Conservation (phyloP, 176 grass and related monocot species). For the Triticum monococcum region DNA sequence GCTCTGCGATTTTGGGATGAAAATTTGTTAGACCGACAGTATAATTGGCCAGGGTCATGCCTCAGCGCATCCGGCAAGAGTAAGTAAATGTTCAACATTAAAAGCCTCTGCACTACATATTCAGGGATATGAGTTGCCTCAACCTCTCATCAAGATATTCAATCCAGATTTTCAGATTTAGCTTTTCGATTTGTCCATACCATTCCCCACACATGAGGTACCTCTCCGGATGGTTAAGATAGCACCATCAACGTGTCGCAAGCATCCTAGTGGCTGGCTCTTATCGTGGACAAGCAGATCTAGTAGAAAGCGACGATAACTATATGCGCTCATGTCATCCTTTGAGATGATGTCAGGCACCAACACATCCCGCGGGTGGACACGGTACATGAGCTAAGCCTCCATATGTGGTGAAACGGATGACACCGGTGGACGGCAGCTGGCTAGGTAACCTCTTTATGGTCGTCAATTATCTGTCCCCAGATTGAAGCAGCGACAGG, state of each 20-base stretch:
- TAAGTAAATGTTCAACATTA: background rate
- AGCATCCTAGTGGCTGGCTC: background rate
- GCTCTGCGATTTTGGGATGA: slow-evolving; percentile 12
- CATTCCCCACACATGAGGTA: background rate
- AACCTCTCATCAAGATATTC: background rate
- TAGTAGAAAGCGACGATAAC: slow-evolving; percentile 16
- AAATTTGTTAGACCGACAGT: background rate
- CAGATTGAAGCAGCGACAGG: background rate
- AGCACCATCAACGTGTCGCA: background rate
- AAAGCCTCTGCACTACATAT: background rate
- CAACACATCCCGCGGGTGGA: background rate
- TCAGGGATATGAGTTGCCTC: background rate
- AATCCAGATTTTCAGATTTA: background rate
- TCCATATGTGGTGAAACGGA: slow-evolving; percentile 25
- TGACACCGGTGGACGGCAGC: background rate
- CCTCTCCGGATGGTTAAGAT: slow-evolving; percentile 4
- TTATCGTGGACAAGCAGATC: slow-evolving; percentile 21
- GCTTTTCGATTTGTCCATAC: background rate
- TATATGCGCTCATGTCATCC: background rate
- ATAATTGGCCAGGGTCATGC: background rate
- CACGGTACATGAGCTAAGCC: slow-evolving; percentile 19
- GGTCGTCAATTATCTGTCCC: slow-evolving; percentile 13
- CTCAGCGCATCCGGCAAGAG: background rate
- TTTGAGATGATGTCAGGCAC: slow-evolving; percentile 10
- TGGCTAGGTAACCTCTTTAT: slow-evolving; percentile 6